These are phyloP conservation scores for Euphrasia arctica DNA, from an alignment of 305 asterid genomes.

Conservation along the genomic window DNA sequence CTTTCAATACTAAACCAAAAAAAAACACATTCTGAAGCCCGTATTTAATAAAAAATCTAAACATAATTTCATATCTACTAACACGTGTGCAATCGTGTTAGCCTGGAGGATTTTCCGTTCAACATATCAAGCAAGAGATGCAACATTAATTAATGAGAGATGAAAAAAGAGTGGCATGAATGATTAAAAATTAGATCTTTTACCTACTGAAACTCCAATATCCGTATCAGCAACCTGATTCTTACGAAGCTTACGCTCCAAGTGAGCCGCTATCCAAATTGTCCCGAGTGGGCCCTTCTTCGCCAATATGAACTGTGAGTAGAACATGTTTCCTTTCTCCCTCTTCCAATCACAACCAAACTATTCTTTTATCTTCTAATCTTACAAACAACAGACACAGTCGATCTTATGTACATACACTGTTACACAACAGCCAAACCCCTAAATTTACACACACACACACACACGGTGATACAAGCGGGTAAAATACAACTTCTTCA, in stretches of 20 bases:
- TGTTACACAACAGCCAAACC: slow-evolving; percentile 14
- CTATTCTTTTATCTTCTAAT: slow-evolving; percentile 12
- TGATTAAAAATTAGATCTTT: slow-evolving; percentile 26
- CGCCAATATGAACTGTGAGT: slow-evolving; percentile 91
- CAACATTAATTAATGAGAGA: background rate
- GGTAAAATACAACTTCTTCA: slow-evolving; percentile 27
- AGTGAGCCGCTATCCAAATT: slow-evolving; percentile 97
- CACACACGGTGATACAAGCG: background rate
- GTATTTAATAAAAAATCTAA: slow-evolving; percentile 8
- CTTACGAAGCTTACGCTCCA: slow-evolving; percentile 94
- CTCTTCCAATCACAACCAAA: slow-evolving; percentile 25
- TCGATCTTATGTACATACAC: too few relatives aligned
- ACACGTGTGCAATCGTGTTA: slow-evolving; percentile 1
- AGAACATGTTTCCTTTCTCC: slow-evolving; percentile 56
- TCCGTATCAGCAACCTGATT: slow-evolving; percentile 99
- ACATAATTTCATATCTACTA: slow-evolving; percentile 6
- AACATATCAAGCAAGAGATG: slow-evolving; percentile 8
- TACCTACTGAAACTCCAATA: slow-evolving; percentile 97
- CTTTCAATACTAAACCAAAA: too few relatives aligned
- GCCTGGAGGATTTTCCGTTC: slow-evolving; percentile 1
- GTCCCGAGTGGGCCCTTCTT: slow-evolving; percentile 80
- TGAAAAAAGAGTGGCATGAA: background rate
- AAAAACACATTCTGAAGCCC: background rate
- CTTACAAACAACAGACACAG: slow-evolving; percentile 24
- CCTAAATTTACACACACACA: slow-evolving; percentile 20